These are phyloP conservation scores for Phanerochaete sordida DNA, from an alignment of 768 basidiomycete genomes.

Conservation along the genomic window DNA sequence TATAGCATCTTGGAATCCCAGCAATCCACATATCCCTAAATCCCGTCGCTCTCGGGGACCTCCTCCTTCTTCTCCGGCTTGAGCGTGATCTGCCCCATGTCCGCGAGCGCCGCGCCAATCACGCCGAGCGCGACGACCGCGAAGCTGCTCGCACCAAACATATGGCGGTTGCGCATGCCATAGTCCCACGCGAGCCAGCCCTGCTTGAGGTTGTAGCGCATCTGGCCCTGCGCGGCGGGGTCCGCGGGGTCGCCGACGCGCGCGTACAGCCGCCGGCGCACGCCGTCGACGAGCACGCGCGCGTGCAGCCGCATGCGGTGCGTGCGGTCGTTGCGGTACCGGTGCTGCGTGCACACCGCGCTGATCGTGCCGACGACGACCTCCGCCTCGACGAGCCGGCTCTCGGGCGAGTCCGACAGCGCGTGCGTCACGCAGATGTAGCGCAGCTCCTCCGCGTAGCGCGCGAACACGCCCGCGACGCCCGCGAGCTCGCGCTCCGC, in stretches of 20 bases:
- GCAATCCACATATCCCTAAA: neutral
- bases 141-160: conserved; percentile 50
- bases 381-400: conserved; percentile 65
- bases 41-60: neutral
- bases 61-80: conserved; percentile 1
- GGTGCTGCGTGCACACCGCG: conserved; percentile 59
- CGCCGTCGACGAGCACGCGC: conserved; percentile 46
- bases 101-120: conserved; percentile 57
- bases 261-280: conserved; percentile 34
- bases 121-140: conserved; percentile 59
- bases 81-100: conserved; percentile 27
- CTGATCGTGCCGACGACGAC: conserved; percentile 73
- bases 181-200: conserved; percentile 69
- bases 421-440: conserved; percentile 72
- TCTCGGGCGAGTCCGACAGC: conserved; percentile 51
- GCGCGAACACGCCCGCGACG: conserved; percentile 39
- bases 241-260: conserved; percentile 7
- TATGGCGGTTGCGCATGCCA: conserved; percentile 35
- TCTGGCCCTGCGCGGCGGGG: conserved; percentile 8
- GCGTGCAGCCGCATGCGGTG: conserved; percentile 62
- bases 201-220: conserved; percentile 34
- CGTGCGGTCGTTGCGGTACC: conserved; percentile 56
- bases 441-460: conserved; percentile 61
- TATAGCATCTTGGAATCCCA: neutral
- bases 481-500: conserved; percentile 22